Evolutionary conservation across 768 basidiomycete genomes (phyloP).

Genomic region (Psilocybe cyanescens): DNA sequence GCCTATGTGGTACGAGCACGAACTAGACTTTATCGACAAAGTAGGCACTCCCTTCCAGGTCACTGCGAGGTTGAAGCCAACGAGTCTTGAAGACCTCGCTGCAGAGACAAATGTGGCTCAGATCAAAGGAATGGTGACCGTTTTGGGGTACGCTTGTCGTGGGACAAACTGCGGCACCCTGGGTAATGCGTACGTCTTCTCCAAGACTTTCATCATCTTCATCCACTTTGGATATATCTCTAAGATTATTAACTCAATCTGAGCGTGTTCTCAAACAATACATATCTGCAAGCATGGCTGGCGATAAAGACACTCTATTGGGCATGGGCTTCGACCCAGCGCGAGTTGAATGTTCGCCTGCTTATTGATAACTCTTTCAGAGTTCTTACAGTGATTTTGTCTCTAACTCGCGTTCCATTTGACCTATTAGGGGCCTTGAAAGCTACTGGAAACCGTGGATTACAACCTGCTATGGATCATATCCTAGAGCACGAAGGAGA

Average conservation of each 20-base stretch:
- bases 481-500: constrained; percentile 81
- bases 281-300: constrained; percentile 39
- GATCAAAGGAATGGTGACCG: too few species aligned
- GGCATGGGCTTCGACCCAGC: constrained; percentile 87
- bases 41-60: too few species aligned
- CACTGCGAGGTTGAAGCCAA: too few species aligned
- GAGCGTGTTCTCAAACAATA: background rate
- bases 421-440: constrained; percentile 78
- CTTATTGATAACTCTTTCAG: background rate
- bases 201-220: too few species aligned
- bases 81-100: too few species aligned
- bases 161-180: too few species aligned
- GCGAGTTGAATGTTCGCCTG: constrained; percentile 79
- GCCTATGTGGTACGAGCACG: too few species aligned
- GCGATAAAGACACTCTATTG: constrained; percentile 76
- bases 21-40: too few species aligned
- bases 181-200: too few species aligned
- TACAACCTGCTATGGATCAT: constrained; percentile 93
- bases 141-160: too few species aligned
- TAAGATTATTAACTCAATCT: background rate
- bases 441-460: constrained; percentile 79
- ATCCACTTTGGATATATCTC: background rate
- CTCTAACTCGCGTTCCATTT: background rate
- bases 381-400: background rate
- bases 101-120: too few species aligned